Percentiles rank a stretch among this genome's conserved stretches.
Evolutionary conservation across 176 grass and related monocot species (phyloP).

Genomic region (Avena insularis): DNA sequence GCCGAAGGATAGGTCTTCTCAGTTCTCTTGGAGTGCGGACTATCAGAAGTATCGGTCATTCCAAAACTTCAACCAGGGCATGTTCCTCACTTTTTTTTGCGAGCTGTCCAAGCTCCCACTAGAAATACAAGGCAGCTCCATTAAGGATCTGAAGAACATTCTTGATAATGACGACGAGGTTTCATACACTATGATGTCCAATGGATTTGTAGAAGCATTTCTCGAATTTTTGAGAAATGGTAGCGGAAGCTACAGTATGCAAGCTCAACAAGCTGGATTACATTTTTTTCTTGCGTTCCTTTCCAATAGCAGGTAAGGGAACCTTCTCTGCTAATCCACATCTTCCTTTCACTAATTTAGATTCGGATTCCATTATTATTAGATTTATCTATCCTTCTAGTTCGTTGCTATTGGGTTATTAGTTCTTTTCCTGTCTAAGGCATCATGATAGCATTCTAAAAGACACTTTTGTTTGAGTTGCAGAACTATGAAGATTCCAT

Average conservation of each 20-base stretch:
- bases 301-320: slow-evolving; percentile 63
- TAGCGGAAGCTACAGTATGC: slow-evolving; percentile 42
- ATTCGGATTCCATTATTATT: background rate
- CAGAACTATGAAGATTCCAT: slow-evolving; percentile 59
- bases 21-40: slow-evolving; percentile 79
- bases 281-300: slow-evolving; percentile 78
- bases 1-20: slow-evolving; percentile 48
- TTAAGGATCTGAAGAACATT: slow-evolving; percentile 75
- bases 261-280: slow-evolving; percentile 59
- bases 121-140: slow-evolving; percentile 63
- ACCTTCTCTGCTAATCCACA: slow-evolving; percentile 22
- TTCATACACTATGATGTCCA: slow-evolving; percentile 61
- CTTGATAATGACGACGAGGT: slow-evolving; percentile 66
- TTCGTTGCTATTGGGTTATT: background rate
- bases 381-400: slow-evolving; percentile 16
- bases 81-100: slow-evolving; percentile 78
- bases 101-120: slow-evolving; percentile 68
- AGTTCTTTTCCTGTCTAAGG: background rate
- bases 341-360: slow-evolving; percentile 6
- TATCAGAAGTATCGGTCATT: slow-evolving; percentile 76
- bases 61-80: slow-evolving; percentile 71
- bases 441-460: slow-evolving; percentile 17
- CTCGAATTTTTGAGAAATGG: slow-evolving; percentile 67
- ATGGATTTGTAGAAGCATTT: slow-evolving; percentile 92
- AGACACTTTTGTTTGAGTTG: slow-evolving; percentile 20